phyloP scores from a whole-genome alignment of 208 protist species.

The Entamoeba moshkovskii region DNA sequence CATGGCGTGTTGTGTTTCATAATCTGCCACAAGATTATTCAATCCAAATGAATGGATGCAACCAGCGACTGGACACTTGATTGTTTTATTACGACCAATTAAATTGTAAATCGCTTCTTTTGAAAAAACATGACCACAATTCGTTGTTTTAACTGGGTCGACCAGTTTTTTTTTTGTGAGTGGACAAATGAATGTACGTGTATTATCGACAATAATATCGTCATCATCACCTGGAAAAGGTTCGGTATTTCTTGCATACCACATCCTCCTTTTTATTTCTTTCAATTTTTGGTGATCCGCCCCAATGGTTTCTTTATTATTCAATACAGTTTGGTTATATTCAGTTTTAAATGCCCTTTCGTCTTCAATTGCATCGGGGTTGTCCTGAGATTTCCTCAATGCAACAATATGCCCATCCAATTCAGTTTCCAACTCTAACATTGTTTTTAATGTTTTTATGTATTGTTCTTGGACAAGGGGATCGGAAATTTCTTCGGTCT shows the following conservation, averaged over 20 bases:
- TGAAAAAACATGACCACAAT: background rate
- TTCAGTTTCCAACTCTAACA: background rate
- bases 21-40: background rate
- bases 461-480: background rate
- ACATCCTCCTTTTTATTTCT: background rate
- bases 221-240: background rate
- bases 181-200: background rate
- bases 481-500: background rate
- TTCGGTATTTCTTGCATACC: background rate
- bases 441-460: background rate
- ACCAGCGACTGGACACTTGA: background rate
- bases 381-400: background rate
- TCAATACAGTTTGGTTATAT: background rate
- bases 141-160: background rate
- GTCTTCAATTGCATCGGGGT: background rate
- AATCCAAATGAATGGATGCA: background rate
- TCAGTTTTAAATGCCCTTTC: background rate
- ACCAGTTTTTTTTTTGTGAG: background rate
- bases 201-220: background rate
- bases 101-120: background rate
- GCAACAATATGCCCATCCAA: background rate
- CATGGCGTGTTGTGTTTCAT: background rate
- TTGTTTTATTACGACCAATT: background rate
- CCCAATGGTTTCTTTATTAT: background rate
- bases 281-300: background rate